Evolutionary conservation across 805 yeast genomes (phyloP).

Genomic region (Candida suzukii): DNA sequence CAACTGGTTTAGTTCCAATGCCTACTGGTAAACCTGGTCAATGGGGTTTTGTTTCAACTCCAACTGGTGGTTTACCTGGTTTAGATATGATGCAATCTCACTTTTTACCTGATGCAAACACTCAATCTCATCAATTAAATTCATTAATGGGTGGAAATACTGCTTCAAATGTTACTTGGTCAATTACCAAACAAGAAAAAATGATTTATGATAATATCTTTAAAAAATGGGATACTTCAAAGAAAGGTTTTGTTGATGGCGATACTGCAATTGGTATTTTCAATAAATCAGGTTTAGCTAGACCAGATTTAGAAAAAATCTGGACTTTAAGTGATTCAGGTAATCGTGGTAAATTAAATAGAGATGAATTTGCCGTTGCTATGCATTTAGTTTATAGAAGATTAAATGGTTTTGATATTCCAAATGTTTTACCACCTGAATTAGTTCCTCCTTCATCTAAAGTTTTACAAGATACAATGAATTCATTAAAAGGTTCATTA

Average conservation of each 20-base stretch:
- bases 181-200: constrained; percentile 84
- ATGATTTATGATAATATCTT: constrained; percentile 81
- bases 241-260: constrained; percentile 69
- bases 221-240: constrained; percentile 72
- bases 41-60: constrained; percentile 70
- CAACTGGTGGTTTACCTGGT: constrained; percentile 68
- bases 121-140: constrained; percentile 20
- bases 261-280: constrained; percentile 78
- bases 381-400: constrained; percentile 94
- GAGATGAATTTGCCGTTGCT: constrained; percentile 91
- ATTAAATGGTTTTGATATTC: constrained; percentile 82
- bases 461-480: constrained; percentile 63
- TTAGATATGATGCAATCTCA: constrained; percentile 59
- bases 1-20: constrained; percentile 42
- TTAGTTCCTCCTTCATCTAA: constrained; percentile 81
- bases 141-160: constrained; percentile 22
- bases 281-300: constrained; percentile 82
- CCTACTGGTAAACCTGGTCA: constrained; percentile 65
- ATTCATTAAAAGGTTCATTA: constrained; percentile 62
- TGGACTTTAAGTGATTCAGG: constrained; percentile 87
- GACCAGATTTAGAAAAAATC: constrained; percentile 80
- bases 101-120: constrained; percentile 47
- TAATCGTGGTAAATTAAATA: constrained; percentile 75
- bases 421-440: constrained; percentile 78
- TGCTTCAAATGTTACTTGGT: constrained; percentile 61